Conservation (phyloP, 768 basidiomycete species). For the Dioszegia crocea region DNA sequence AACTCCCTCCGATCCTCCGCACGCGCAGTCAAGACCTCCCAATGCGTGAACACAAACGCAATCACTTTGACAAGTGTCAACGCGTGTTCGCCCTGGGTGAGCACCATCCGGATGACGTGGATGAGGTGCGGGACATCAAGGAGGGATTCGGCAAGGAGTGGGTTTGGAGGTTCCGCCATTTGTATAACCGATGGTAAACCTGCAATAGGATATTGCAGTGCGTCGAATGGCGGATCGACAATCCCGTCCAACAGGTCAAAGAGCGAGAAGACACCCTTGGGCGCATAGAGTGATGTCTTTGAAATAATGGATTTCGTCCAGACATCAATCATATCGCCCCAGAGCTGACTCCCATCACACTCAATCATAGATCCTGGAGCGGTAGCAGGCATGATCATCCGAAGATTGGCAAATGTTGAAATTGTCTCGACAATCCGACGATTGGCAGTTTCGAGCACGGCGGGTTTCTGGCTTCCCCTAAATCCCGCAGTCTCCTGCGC, state of each 20-base stretch:
- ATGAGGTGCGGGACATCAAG: conserved; percentile 52
- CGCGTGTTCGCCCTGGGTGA: conserved; percentile 52
- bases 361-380: conserved; percentile 29
- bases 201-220: conserved; percentile 1
- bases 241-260: conserved; percentile 53
- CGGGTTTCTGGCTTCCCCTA: conserved; percentile 51
- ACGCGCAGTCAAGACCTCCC: conserved; percentile 48
- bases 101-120: conserved; percentile 47
- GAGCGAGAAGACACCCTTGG: conserved; percentile 52
- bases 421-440: conserved; percentile 51
- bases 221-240: conserved; percentile 47
- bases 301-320: conserved; percentile 50
- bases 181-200: not conserved
- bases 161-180: not conserved
- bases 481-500: conserved; percentile 52
- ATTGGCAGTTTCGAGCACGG: conserved; percentile 54
- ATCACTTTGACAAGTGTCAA: conserved; percentile 52
- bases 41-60: conserved; percentile 53
- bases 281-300: conserved; percentile 52
- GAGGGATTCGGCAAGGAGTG: conserved; percentile 22
- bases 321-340: conserved; percentile 50
- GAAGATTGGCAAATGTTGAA: conserved; percentile 45
- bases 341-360: conserved; percentile 45
- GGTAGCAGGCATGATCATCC: conserved; percentile 35
- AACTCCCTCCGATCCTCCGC: conserved; percentile 49